A percentile compares a stretch with the other conserved stretches of the same genome.
These are phyloP conservation scores for Aspergillus affinis DNA, from an alignment of 495 filamentous ascomycete species.

Conservation along the genomic window DNA sequence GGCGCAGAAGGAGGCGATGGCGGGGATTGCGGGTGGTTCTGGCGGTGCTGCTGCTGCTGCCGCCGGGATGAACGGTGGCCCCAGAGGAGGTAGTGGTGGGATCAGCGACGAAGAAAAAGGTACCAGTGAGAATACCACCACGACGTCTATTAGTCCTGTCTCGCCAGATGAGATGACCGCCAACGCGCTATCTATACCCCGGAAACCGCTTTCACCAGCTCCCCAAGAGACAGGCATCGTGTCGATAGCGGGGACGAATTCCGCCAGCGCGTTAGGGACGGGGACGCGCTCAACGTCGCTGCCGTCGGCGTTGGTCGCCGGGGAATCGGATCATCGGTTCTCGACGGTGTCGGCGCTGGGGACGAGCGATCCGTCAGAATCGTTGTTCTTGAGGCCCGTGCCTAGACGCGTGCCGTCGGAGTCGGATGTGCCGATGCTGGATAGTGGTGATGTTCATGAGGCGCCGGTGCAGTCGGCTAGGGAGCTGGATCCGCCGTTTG, in stretches of 20 bases:
- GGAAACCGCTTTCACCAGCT: neutral
- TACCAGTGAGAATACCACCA: neutral
- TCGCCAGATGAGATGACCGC: neutral
- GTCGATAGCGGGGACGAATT: neutral
- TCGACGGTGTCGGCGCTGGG: slow-evolving; percentile 10
- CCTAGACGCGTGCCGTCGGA: slow-evolving; percentile 14
- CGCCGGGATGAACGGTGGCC: no score
- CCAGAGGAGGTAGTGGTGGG: neutral
- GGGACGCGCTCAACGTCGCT: neutral
- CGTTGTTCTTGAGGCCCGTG: slow-evolving; percentile 13
- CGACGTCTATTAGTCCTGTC: neutral
- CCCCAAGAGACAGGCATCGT: neutral
- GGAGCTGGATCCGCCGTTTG: slow-evolving; percentile 12
- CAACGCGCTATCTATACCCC: neutral
- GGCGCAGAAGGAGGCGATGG: neutral
- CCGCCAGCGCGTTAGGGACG: neutral
- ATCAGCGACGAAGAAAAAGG: neutral
- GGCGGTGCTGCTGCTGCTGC: neutral
- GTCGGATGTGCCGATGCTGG: slow-evolving; percentile 25
- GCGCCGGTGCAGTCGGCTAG: slow-evolving; percentile 10
- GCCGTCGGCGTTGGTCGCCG: neutral
- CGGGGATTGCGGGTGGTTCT: neutral
- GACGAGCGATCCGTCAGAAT: slow-evolving; percentile 8
- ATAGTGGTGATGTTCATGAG: slow-evolving; percentile 25
- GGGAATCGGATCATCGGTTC: slow-evolving; percentile 3